Percentiles rank a stretch among this genome's conserved stretches.
phyloP scores from a whole-genome alignment of 2,329 filamentous ascomycete genomes.

The Xylaria sp. region DNA sequence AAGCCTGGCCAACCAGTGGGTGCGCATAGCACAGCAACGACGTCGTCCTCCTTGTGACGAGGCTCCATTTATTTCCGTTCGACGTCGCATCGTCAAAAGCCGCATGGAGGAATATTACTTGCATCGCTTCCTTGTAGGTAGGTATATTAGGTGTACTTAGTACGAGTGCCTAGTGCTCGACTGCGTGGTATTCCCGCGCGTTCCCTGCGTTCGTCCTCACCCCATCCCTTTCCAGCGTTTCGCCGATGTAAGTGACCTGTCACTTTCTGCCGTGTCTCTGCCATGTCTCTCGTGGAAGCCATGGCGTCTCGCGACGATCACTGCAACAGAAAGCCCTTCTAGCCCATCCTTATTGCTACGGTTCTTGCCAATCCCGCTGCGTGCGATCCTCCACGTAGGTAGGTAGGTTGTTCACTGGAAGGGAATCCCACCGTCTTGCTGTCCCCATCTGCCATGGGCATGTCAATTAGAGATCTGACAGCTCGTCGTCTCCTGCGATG shows the following conservation, averaged over 20 bases:
- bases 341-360: conserved; percentile 5
- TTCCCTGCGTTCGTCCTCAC: conserved; percentile 2
- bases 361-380: not conserved
- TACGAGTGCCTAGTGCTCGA: no score
- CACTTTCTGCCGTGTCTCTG: conserved; percentile 23
- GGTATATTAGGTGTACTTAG: conserved; percentile 11
- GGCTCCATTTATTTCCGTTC: not conserved
- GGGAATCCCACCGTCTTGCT: conserved; percentile 5
- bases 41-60: not conserved
- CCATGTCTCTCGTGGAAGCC: conserved; percentile 14
- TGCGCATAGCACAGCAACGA: conserved; percentile 12
- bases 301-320: not conserved
- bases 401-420: no score
- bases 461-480: conserved; percentile 9
- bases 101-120: conserved; percentile 25
- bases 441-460: conserved; percentile 7
- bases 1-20: not conserved
- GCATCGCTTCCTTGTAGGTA: conserved; percentile 18
- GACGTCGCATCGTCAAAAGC: conserved; percentile 7
- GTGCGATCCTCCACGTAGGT: not conserved
- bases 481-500: not conserved
- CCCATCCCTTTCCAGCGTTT: conserved; percentile 9
- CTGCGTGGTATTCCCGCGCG: conserved; percentile 15
- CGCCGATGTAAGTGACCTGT: conserved; percentile 23
- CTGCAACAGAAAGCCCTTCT: conserved; percentile 10